These are phyloP conservation scores for Monilinia fructicola DNA, from an alignment of 2,329 filamentous ascomycete species.

Conservation along the genomic window DNA sequence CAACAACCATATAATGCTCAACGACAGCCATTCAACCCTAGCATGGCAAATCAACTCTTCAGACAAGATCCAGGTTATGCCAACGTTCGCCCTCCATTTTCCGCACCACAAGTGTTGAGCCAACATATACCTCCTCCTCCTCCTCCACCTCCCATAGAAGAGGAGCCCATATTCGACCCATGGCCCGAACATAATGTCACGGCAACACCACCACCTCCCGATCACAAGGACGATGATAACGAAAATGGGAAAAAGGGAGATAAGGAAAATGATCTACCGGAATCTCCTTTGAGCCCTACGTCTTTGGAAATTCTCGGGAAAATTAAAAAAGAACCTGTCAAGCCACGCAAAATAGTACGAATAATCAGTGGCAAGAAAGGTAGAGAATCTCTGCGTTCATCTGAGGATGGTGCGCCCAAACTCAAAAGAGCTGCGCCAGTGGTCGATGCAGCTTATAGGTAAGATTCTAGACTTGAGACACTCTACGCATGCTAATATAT, in stretches of 20 bases:
- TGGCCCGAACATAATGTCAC: slow-evolving; percentile 23
- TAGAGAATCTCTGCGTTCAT: slow-evolving; percentile 36
- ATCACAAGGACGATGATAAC: slow-evolving; percentile 6
- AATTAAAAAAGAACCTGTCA: slow-evolving; percentile 24
- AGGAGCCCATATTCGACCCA: slow-evolving; percentile 18
- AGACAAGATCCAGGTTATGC: slow-evolving; percentile 40
- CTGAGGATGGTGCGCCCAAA: slow-evolving; percentile 39
- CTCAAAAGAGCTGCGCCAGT: slow-evolving; percentile 43
- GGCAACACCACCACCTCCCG: slow-evolving; percentile 20
- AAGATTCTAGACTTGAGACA: slow-evolving; percentile 24
- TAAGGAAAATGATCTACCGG: slow-evolving; percentile 1
- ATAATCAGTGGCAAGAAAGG: slow-evolving; percentile 28
- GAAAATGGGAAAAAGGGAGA: slow-evolving; percentile 13
- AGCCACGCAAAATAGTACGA: slow-evolving; percentile 26
- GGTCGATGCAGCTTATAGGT: slow-evolving; percentile 44
- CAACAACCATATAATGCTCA: slow-evolving; percentile 39
- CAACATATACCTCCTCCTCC: slow-evolving; percentile 14
- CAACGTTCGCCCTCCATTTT: slow-evolving; percentile 36
- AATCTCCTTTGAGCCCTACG: slow-evolving; percentile 33
- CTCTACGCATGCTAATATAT: slow-evolving; percentile 29
- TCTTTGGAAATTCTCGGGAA: slow-evolving; percentile 38
- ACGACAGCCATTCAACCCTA: slow-evolving; percentile 10
- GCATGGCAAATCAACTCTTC: slow-evolving; percentile 22
- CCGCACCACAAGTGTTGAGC: slow-evolving; percentile 28
- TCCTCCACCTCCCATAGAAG: slow-evolving; percentile 10